These are phyloP conservation scores for Oryza glaberrima DNA, from an alignment of 176 grass and related monocot genomes.

Conservation along the genomic window DNA sequence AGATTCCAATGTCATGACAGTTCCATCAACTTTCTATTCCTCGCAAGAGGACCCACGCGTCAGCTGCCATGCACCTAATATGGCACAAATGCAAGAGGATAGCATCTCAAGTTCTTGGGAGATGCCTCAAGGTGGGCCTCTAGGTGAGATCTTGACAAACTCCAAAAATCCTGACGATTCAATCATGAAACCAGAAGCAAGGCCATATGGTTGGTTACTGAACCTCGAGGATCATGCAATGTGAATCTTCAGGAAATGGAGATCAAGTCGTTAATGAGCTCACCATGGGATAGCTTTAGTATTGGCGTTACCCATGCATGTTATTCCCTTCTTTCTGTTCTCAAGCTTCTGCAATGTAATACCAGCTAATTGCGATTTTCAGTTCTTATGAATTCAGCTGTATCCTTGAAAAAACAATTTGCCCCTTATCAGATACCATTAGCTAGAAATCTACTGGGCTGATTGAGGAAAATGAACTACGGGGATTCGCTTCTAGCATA, in stretches of 20 bases:
- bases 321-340: constrained; percentile 25
- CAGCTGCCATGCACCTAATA: constrained; percentile 39
- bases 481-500: not conserved
- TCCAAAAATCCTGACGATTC: constrained; percentile 48
- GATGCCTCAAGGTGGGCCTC: constrained; percentile 65
- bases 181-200: constrained; percentile 37
- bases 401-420: constrained; percentile 33
- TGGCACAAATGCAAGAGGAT: constrained; percentile 46
- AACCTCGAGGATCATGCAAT: constrained; percentile 47
- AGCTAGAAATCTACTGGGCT: not conserved
- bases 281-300: constrained; percentile 23
- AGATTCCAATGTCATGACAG: constrained; percentile 33
- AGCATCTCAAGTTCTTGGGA: constrained; percentile 64
- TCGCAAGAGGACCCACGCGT: constrained; percentile 25
- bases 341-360: constrained; percentile 17
- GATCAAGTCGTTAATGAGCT: constrained; percentile 4
- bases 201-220: constrained; percentile 55
- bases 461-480: not conserved
- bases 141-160: constrained; percentile 76
- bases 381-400: constrained; percentile 36
- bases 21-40: constrained; percentile 43
- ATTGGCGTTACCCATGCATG: constrained; percentile 6
- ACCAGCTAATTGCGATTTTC: constrained; percentile 33
- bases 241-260: constrained; percentile 22
- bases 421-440: constrained; percentile 7